Base-by-base conservation (phyloP, 2,329 filamentous ascomycete species). In the Colletotrichum filicis region DNA sequence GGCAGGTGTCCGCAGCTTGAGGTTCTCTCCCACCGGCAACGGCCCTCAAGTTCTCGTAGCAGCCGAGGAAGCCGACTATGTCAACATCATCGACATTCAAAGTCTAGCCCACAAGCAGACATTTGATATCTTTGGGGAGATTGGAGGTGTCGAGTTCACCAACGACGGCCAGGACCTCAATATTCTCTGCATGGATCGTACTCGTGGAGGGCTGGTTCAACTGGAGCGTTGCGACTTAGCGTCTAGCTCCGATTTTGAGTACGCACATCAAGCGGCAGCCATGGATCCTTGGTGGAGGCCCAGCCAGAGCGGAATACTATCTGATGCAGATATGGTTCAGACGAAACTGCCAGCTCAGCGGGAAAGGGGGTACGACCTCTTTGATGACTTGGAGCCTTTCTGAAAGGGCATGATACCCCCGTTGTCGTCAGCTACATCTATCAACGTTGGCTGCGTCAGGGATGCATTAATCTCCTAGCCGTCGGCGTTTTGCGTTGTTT, bases 111-210 rank as follows among this genome's bases (percentile, higher is more conserved):
- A 87, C n/a, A 91, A 91, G 80, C 93, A 95, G 80, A 90, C 89
- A 0, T 83, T 95, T 11, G 92, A 94, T 74, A 87, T 95, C 68
- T 95, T 95, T 80, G 93, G 94, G 46, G 92, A 94, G 77, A 90
- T 94, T 72, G 93, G 90, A 8, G 94, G 94, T 22, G 83, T 93
- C 4, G 86, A 87, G 24, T 92, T 95, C 75, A 85, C 91, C 5
- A 89, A 92, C 53, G 90, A 91, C 61, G 94, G 93, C 0, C 87
- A 89, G 67, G 89, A 92, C 68, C 81, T 96, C n/a, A 88, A 91
- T 65, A 85, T 94, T 2, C 87, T 93, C 11, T 94, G 93, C 77
- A 89, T 88, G 61, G 93, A 95, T 77, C 81, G 81, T 49, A 83
- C 86, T 66, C 89, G 93, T 49, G 93, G 93, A 46, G 93, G 93